Evolutionary conservation across 2,329 filamentous ascomycete species (phyloP).

Genomic region (Fusarium liriodendri): DNA sequence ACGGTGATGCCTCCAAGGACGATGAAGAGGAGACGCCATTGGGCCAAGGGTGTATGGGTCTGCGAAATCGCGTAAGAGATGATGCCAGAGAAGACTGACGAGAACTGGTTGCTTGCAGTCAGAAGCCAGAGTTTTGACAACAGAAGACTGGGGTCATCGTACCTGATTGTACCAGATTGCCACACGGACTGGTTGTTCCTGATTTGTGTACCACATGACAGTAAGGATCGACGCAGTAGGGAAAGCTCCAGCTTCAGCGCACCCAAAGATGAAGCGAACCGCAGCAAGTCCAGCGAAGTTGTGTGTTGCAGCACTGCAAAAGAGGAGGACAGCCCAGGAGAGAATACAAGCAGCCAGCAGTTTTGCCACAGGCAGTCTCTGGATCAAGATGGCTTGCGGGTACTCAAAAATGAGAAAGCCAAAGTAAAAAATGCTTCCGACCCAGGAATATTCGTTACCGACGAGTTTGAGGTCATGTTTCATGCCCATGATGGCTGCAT

Average conservation of each 20-base stretch:
- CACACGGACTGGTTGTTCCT: neutral
- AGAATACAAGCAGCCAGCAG: neutral
- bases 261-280: neutral
- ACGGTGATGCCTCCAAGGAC: neutral
- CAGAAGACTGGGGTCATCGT: neutral
- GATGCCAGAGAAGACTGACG: neutral
- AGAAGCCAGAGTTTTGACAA: neutral
- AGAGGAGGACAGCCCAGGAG: neutral
- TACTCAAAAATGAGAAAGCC: neutral
- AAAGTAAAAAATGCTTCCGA: neutral
- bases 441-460: neutral
- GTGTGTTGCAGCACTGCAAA: neutral
- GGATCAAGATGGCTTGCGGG: neutral
- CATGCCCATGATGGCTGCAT: neutral
- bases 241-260: neutral
- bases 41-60: neutral
- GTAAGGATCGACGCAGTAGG: neutral
- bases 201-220: neutral
- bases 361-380: neutral
- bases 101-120: neutral
- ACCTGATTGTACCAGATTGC: neutral
- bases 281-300: neutral
- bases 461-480: neutral
- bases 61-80: neutral
- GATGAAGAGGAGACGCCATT: neutral